Percentiles rank a stretch among this genome's conserved stretches.
Conservation (phyloP, 331 rosid genomes). For the Cucumis variabilis region DNA sequence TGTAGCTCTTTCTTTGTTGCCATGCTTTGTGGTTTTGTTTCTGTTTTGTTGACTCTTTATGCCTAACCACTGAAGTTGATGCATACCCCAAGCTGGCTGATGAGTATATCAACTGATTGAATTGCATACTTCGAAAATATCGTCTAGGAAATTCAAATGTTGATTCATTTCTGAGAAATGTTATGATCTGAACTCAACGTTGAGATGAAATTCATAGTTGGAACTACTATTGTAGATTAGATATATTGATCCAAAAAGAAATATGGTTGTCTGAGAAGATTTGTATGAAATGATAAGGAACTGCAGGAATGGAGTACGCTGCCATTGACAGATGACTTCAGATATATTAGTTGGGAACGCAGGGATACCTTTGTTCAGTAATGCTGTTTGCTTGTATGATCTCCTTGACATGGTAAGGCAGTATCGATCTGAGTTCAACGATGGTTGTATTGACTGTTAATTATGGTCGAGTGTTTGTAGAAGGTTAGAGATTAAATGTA, state of each 20-base stretch:
- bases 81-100: slow-evolving; percentile 8
- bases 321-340: slow-evolving; percentile 15
- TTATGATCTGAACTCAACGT: neutral
- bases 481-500: neutral
- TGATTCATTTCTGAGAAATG: slow-evolving; percentile 5
- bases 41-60: neutral
- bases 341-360: neutral
- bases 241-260: neutral
- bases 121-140: neutral
- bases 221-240: neutral
- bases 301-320: neutral
- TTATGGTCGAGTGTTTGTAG: neutral
- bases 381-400: neutral
- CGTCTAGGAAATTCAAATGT: neutral
- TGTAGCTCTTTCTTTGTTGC: neutral
- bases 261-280: neutral
- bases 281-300: neutral
- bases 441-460: neutral
- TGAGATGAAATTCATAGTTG: neutral
- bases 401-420: neutral
- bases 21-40: neutral
- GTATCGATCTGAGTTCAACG: neutral
- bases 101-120: neutral
- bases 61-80: neutral
- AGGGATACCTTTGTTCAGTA: neutral